Conservation (phyloP, 306 rosid species). For the Arachis stenosperma region DNA sequence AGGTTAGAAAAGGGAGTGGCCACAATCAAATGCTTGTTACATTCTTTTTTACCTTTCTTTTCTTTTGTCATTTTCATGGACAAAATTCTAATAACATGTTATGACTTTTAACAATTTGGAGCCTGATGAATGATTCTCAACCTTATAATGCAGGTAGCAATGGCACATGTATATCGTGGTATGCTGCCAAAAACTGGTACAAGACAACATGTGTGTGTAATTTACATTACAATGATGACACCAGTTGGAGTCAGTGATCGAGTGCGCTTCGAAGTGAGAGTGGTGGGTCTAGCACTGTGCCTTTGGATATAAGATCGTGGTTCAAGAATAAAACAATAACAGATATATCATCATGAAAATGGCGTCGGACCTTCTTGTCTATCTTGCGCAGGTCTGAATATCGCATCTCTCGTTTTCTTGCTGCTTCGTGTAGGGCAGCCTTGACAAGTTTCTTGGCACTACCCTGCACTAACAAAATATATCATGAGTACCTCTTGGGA, state of each 20-base stretch:
- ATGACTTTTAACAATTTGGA: constrained; percentile 30
- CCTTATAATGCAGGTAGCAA: constrained; percentile 29
- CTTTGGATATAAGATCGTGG: constrained; percentile 78
- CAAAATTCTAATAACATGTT: constrained; percentile 34
- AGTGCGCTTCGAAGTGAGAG: constrained; percentile 66
- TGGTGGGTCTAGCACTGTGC: constrained; percentile 47
- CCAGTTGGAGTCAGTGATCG: constrained; percentile 56
- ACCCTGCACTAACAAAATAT: constrained; percentile 55
- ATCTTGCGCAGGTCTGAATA: constrained; percentile 76
- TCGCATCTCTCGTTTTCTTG: constrained; percentile 74
- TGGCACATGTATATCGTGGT: constrained; percentile 14
- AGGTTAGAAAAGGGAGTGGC: constrained; percentile 33
- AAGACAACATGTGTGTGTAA: constrained; percentile 28
- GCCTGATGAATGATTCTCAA: constrained; percentile 34
- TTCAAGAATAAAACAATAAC: constrained; percentile 90
- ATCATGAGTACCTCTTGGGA: background rate
- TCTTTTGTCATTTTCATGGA: background rate
- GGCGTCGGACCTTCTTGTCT: constrained; percentile 87
- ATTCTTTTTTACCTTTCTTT: background rate
- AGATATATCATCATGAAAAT: constrained; percentile 83
- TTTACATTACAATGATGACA: constrained; percentile 16
- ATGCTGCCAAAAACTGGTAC: constrained; percentile 32
- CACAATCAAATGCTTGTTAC: constrained; percentile 1
- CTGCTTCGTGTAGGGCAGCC: constrained; percentile 89
- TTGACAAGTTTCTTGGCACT: constrained; percentile 77